phyloP scores from a whole-genome alignment of 306 rosid genomes.

The Lupinus albus region DNA sequence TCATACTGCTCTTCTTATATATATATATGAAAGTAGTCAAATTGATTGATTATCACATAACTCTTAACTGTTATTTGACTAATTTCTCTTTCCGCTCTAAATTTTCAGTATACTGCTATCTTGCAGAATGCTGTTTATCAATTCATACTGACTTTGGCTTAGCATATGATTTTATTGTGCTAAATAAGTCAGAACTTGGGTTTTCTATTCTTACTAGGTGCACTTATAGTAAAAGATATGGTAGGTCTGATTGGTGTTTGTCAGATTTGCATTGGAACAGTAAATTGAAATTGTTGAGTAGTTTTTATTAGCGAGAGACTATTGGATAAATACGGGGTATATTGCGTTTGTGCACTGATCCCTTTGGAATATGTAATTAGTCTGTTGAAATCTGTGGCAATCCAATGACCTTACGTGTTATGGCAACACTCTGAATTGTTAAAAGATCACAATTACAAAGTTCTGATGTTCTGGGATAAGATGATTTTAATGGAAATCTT shows the following conservation, averaged over 20 bases:
- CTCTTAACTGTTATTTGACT: too few relatives aligned
- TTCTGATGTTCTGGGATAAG: neutral
- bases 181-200: neutral
- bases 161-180: conserved; percentile 4
- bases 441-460: neutral
- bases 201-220: neutral
- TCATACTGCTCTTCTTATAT: neutral
- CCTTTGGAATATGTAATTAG: conserved; percentile 3
- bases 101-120: neutral
- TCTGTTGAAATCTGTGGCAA: conserved; percentile 15
- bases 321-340: neutral
- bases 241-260: neutral
- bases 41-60: too few relatives aligned
- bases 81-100: too few relatives aligned
- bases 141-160: conserved; percentile 1
- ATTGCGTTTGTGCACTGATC: neutral
- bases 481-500: neutral
- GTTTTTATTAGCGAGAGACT: conserved; percentile 1
- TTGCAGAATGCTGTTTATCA: neutral
- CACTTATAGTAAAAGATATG: neutral
- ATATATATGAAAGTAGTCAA: too few relatives aligned
- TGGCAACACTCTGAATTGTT: neutral
- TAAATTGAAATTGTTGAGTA: conserved; percentile 12
- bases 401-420: neutral
- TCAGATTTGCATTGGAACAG: neutral